These are phyloP conservation scores for Stagonosporopsis tanaceti DNA, from an alignment of 2,329 filamentous ascomycete genomes.

Conservation along the genomic window DNA sequence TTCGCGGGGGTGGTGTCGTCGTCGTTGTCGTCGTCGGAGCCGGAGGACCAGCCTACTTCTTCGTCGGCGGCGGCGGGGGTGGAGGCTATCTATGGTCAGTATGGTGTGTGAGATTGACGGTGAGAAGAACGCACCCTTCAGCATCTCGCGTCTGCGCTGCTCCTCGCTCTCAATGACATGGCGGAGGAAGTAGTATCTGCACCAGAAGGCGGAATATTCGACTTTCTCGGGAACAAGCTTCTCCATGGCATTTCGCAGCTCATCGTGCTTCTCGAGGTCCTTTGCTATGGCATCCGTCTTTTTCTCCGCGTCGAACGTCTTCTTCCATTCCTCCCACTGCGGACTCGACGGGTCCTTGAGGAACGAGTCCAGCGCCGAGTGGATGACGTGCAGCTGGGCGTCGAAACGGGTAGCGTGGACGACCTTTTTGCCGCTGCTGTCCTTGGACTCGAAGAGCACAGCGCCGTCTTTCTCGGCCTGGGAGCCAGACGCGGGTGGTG, in stretches of 20 bases:
- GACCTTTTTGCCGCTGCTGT: conserved; percentile 86
- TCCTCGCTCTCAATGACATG: conserved; percentile 95
- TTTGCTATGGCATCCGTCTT: conserved; percentile 84
- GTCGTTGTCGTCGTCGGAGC: conserved; percentile 62
- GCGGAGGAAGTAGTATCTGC: conserved; percentile 91
- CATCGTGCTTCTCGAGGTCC: conserved; percentile 85
- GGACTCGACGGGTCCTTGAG: conserved; percentile 78
- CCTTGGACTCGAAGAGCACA: conserved; percentile 92
- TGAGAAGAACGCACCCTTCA: conserved; percentile 73
- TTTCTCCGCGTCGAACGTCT: conserved; percentile 78
- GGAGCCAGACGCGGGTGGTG: conserved; percentile 68
- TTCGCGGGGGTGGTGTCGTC: conserved; percentile 29
- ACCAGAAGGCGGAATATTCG: conserved; percentile 92
- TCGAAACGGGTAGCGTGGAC: conserved; percentile 96
- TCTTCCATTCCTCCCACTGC: conserved; percentile 77
- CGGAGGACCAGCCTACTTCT: conserved; percentile 74
- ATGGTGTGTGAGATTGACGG: neutral
- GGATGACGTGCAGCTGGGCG: conserved; percentile 93
- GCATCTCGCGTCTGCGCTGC: conserved; percentile 82
- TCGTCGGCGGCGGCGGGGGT: conserved; percentile 79
- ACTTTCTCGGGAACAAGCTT: conserved; percentile 91
- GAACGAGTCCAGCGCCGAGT: conserved; percentile 82
- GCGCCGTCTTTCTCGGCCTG: conserved; percentile 57
- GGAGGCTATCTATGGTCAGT: conserved; percentile 53
- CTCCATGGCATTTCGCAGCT: conserved; percentile 90